Evolutionary conservation across 139 green algal genomes (phyloP).

Genomic region (Gonium pectorale): DNA sequence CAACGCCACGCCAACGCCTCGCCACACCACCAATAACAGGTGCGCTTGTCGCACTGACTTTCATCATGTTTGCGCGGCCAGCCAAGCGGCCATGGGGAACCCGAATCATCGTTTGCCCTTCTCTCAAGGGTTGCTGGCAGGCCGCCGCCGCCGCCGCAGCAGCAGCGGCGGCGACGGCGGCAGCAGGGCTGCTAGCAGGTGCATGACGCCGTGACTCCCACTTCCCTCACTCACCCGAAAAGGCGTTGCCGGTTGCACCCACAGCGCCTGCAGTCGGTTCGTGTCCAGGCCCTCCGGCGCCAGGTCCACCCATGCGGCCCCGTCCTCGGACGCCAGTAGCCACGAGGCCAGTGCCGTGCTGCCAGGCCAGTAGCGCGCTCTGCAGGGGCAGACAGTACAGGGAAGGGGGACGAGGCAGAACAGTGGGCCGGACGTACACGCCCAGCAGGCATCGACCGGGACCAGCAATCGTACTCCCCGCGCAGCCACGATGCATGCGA

Average conservation of each 20-base stretch:
- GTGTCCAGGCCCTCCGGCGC: background rate
- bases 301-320: background rate
- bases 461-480: background rate
- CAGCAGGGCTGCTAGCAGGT: too few relatives aligned
- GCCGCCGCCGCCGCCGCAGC: too few relatives aligned
- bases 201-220: too few relatives aligned
- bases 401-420: too few relatives aligned
- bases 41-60: too few relatives aligned
- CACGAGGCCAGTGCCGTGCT: background rate
- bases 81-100: too few relatives aligned
- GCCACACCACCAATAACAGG: too few relatives aligned
- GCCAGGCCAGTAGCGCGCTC: slow-evolving; percentile 15
- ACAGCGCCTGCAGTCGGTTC: background rate
- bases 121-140: too few relatives aligned
- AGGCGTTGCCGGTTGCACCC: background rate
- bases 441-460: background rate
- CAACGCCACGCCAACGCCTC: background rate
- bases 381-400: background rate
- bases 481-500: background rate
- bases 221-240: background rate
- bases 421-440: background rate
- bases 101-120: too few relatives aligned
- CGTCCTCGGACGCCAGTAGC: slow-evolving; percentile 1
- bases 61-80: too few relatives aligned
- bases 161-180: too few relatives aligned